Base-by-base conservation (phyloP, 495 filamentous ascomycete genomes). In the Chaetomium fimeti region DNA sequence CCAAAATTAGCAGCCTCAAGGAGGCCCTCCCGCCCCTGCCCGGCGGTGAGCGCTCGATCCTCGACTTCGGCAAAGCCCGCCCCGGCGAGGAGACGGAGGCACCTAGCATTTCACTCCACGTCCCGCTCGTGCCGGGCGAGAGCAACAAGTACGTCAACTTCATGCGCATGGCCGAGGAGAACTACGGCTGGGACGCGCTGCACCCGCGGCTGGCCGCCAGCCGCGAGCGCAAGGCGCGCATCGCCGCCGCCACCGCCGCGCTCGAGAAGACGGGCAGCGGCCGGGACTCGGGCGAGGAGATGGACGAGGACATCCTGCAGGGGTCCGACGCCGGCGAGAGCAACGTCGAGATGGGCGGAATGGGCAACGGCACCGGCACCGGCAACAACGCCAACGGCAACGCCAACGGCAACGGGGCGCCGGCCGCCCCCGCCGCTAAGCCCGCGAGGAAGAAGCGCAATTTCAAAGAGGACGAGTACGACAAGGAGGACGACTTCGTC, bases 401-500 rank as follows among this genome's bases (percentile, higher is more conserved):
- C 18, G 54, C 12, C n/a, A 38, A 43, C 12, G 22, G 54, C 12
- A 88, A 85, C 66, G 88, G 81, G 53, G 79, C 80, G 3, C 75
- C 81, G 16, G 89, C 87, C 69, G 32, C 32, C 32, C 7, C 42
- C 7, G 7, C 42, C 7, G 20, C 45, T 8, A 89, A 89, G 70
- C 84, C 85, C 42, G 79, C 79, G 28, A 77, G 82, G 58, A 85
- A 85, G 74, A 88, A 90, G 75, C 81, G 95, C 51, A 90, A 88
- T 78, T 89, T 87, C 82, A 96, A 94, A 78, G 88, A 93, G 66
- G 94, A 98, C 69, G 90, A 96, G 65, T 98, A 98, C 70, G 92
- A 97, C 76, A 91, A 91, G 66, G 91, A 94, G 59, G 94, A 98
- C 71, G 93, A 92, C 40, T 98, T 98, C 73, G 93, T 98, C 61